phyloP scores from a whole-genome alignment of 192 early-diverging fungal species.

The Coemansia sp. region DNA sequence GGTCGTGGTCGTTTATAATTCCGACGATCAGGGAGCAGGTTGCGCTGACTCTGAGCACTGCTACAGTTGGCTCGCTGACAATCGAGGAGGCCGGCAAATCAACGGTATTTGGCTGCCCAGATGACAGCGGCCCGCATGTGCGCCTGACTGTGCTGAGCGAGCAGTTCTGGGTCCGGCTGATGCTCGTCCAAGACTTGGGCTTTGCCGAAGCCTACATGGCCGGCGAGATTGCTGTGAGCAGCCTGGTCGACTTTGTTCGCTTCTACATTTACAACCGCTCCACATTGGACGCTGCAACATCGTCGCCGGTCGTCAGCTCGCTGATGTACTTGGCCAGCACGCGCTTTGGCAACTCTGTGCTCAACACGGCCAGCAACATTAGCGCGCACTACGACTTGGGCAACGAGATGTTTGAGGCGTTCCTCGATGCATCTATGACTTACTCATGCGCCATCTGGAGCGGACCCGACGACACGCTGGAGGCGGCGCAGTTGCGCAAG shows the following conservation, averaged over 20 bases:
- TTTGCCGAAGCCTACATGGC: conserved; percentile 75
- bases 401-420: conserved; percentile 72
- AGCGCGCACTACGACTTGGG: conserved; percentile 75
- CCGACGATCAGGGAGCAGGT: conserved; percentile 26
- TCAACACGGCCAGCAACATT: conserved; percentile 63
- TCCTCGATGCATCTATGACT: conserved; percentile 68
- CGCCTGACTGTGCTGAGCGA: conserved; percentile 56
- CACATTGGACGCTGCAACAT: conserved; percentile 48
- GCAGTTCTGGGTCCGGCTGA: conserved; percentile 65
- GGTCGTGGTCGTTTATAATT: conserved; percentile 16
- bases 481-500: conserved; percentile 64
- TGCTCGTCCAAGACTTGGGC: conserved; percentile 54
- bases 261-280: conserved; percentile 59
- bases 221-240: conserved; percentile 59
- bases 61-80: conserved; percentile 41
- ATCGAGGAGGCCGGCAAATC: conserved; percentile 34
- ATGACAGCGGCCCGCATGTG: conserved; percentile 30
- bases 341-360: conserved; percentile 64
- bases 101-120: conserved; percentile 49
- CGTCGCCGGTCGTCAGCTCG: conserved; percentile 54
- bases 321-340: conserved; percentile 59
- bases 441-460: conserved; percentile 74
- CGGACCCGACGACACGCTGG: conserved; percentile 58
- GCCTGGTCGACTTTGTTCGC: conserved; percentile 59
- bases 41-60: conserved; percentile 29